Evolutionary conservation across 768 basidiomycete species (phyloP).

Genomic region (Dendrothele bispora): DNA sequence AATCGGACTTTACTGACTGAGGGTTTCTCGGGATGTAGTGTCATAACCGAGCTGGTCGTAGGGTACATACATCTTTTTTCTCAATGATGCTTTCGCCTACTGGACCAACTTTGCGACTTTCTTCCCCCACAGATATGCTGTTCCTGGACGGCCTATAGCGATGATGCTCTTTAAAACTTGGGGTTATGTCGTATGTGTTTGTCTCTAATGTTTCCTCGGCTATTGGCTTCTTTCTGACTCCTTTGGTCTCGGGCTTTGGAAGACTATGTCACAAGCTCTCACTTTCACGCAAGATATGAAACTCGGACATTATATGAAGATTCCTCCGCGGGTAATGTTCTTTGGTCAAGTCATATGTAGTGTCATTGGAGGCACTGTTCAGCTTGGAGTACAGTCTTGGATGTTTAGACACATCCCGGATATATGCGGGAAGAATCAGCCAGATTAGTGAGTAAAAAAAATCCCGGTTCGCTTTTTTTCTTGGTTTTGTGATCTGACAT

Average conservation of each 20-base stretch:
- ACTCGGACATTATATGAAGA: slow-evolving; percentile 73
- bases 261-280: slow-evolving; percentile 42
- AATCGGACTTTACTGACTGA: not conserved
- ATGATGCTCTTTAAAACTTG: slow-evolving; percentile 71
- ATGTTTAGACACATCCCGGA: slow-evolving; percentile 63
- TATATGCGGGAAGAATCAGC: slow-evolving; percentile 45
- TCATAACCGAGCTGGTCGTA: slow-evolving; percentile 73
- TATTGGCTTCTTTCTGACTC: not conserved
- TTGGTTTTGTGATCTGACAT: no score
- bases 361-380: slow-evolving; percentile 62
- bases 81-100: slow-evolving; percentile 9
- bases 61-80: slow-evolving; percentile 52
- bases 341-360: slow-evolving; percentile 65
- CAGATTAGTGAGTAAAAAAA: slow-evolving; percentile 34
- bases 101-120: slow-evolving; percentile 1
- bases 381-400: slow-evolving; percentile 68
- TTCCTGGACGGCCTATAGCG: slow-evolving; percentile 67
- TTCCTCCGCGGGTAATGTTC: slow-evolving; percentile 68
- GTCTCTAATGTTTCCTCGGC: slow-evolving; percentile 14
- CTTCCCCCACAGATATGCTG: slow-evolving; percentile 22
- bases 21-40: slow-evolving; percentile 35
- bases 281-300: slow-evolving; percentile 75
- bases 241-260: not conserved
- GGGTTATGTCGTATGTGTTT: slow-evolving; percentile 28
- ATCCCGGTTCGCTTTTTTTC: not conserved